phyloP scores from a whole-genome alignment of 768 basidiomycete genomes.

The Psilocybe tampanensis region DNA sequence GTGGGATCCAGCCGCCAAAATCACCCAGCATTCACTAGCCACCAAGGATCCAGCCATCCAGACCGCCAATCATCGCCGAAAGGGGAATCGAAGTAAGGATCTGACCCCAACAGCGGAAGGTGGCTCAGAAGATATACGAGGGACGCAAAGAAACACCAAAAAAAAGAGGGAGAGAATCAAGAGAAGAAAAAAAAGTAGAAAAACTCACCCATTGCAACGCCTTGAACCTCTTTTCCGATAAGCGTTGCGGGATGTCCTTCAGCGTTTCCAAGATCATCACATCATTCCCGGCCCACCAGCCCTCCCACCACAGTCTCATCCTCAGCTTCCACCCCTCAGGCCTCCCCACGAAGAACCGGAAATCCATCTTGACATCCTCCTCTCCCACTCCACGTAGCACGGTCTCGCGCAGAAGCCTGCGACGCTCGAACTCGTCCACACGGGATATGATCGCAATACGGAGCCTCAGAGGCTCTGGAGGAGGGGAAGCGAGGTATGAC shows the following conservation, averaged over 20 bases:
- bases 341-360: constrained; percentile 8
- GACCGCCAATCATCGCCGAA: no score
- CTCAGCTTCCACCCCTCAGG: neutral
- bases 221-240: constrained; percentile 7
- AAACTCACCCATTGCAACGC: constrained; percentile 7
- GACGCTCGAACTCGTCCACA: constrained; percentile 9
- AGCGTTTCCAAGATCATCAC: neutral
- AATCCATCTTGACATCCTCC: constrained; percentile 1
- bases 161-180: neutral
- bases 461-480: neutral
- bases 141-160: no score
- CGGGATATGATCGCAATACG: constrained; percentile 6
- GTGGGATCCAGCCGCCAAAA: no score
- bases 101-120: no score
- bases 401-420: constrained; percentile 1
- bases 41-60: no score
- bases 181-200: neutral
- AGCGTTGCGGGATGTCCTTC: constrained; percentile 2
- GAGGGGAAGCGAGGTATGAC: neutral
- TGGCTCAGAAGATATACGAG: no score
- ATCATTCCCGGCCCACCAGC: neutral
- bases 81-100: no score
- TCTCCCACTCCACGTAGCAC: neutral
- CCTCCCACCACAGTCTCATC: neutral
- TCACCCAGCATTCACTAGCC: no score